Evolutionary conservation across 2,329 filamentous ascomycete species (phyloP).

Genomic region (Diaporthe destruens): DNA sequence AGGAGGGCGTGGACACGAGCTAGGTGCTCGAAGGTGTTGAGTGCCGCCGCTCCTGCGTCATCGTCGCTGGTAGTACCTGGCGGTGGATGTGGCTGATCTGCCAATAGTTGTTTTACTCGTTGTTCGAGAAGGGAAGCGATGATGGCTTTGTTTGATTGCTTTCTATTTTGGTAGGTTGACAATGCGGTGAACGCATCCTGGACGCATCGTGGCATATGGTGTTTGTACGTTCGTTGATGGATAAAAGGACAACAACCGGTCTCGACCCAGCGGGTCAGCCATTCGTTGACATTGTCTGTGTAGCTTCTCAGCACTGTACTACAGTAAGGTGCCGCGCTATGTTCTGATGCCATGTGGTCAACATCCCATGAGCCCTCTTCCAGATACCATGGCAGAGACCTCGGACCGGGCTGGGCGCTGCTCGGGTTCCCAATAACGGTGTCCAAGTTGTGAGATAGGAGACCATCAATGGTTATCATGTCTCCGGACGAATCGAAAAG

Average conservation of each 20-base stretch:
- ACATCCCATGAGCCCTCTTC: conserved; percentile 41
- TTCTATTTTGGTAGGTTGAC: conserved; percentile 44
- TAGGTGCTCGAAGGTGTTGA: conserved; percentile 48
- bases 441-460: neutral
- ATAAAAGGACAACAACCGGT: conserved; percentile 50
- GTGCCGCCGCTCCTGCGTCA: neutral
- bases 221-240: conserved; percentile 48
- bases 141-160: conserved; percentile 38
- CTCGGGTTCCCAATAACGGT: neutral
- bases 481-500: conserved; percentile 2
- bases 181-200: conserved; percentile 49
- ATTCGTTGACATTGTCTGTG: conserved; percentile 42
- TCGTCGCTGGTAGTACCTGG: neutral
- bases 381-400: conserved; percentile 33
- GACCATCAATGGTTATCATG: conserved; percentile 21
- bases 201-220: conserved; percentile 46
- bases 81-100: conserved; percentile 5
- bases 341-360: conserved; percentile 17
- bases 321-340: conserved; percentile 15
- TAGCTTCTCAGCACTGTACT: conserved; percentile 37
- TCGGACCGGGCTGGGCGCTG: neutral
- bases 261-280: conserved; percentile 48
- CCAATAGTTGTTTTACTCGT: conserved; percentile 37
- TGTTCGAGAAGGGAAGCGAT: conserved; percentile 40
- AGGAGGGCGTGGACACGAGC: conserved; percentile 62